Evolutionary conservation across 352 stramenopile species (phyloP).

Genomic region (Plasmopara viticola): DNA sequence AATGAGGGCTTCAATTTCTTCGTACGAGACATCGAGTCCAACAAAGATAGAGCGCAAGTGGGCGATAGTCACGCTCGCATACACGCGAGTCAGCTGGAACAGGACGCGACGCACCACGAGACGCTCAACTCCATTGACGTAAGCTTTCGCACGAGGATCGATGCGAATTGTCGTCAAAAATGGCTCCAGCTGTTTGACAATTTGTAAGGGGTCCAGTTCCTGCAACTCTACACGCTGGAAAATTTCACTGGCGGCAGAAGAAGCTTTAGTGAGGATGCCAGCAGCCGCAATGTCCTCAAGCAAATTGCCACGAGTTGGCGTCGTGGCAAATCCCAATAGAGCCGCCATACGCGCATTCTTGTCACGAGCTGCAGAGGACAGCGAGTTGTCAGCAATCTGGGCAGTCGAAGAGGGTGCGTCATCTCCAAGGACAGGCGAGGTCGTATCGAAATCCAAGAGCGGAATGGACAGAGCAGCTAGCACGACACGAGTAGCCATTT

Average conservation of each 20-base stretch:
- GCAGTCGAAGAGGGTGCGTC: slow-evolving; percentile 57
- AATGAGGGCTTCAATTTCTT: slow-evolving; percentile 86
- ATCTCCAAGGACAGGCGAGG: slow-evolving; percentile 48
- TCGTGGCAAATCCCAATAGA: slow-evolving; percentile 85
- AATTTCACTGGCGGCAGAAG: slow-evolving; percentile 47
- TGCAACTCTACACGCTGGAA: slow-evolving; percentile 65
- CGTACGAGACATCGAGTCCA: slow-evolving; percentile 58
- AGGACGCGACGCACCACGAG: slow-evolving; percentile 74
- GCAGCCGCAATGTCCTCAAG: slow-evolving; percentile 85
- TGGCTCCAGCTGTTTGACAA: slow-evolving; percentile 68
- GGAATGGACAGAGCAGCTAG: slow-evolving; percentile 93
- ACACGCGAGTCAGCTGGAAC: slow-evolving; percentile 81
- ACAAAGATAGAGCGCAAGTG: slow-evolving; percentile 86
- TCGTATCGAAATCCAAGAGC: slow-evolving; percentile 57
- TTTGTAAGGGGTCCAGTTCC: slow-evolving; percentile 69
- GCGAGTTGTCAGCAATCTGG: slow-evolving; percentile 22
- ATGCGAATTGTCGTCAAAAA: slow-evolving; percentile 38
- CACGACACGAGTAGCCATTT: slow-evolving; percentile 88
- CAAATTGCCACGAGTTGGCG: slow-evolving; percentile 87
- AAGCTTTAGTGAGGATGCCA: slow-evolving; percentile 58
- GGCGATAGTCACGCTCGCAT: slow-evolving; percentile 81
- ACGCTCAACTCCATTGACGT: slow-evolving; percentile 57
- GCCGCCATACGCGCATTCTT: slow-evolving; percentile 93
- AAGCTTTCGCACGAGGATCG: slow-evolving; percentile 39
- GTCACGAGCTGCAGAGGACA: slow-evolving; percentile 67